Conservation (phyloP, 2,329 filamentous ascomycete species). For the Fusarium nodosum region DNA sequence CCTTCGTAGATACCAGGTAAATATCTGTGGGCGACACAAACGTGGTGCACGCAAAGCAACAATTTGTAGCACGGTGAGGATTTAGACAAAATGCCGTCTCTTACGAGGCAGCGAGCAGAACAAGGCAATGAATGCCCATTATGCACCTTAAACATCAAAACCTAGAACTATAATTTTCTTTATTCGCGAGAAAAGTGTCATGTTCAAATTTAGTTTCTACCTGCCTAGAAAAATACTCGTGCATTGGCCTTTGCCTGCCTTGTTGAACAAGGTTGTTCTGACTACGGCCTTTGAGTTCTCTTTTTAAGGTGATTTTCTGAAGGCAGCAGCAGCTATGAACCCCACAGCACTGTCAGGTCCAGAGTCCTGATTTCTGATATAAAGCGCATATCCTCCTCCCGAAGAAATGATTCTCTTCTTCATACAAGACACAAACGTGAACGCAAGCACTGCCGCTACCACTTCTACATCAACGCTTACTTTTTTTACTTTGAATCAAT, state of each 20-base stretch:
- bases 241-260: background rate
- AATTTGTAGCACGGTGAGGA: background rate
- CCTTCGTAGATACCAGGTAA: background rate
- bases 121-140: background rate
- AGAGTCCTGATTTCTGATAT: constrained; percentile 7
- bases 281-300: constrained; percentile 16
- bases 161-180: constrained; percentile 4
- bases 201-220: background rate
- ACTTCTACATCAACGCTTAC: background rate
- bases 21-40: background rate
- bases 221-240: background rate
- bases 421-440: background rate
- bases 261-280: constrained; percentile 8
- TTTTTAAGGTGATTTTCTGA: constrained; percentile 26
- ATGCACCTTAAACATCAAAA: background rate
- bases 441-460: background rate
- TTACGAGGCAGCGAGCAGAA: background rate
- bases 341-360: constrained; percentile 14
- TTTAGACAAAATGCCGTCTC: background rate
- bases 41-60: background rate
- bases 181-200: background rate
- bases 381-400: constrained; percentile 9
- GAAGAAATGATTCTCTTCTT: background rate
- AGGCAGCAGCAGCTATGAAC: constrained; percentile 41
- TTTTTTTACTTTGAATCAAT: background rate